Evolutionary conservation across 192 early-diverging fungal species (phyloP).

Genomic region (Rhizophagus sp.): DNA sequence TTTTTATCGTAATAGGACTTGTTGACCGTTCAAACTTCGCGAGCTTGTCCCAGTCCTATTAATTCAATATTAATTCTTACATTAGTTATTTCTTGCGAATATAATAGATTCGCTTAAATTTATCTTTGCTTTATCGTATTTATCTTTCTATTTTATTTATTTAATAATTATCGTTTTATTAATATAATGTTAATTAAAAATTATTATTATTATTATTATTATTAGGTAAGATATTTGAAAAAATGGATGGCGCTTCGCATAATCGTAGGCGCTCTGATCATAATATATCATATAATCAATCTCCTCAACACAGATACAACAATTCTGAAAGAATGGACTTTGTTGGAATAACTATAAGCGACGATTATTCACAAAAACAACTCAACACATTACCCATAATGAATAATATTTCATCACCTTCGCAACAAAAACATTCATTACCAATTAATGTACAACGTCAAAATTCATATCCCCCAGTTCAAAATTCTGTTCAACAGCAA

Average conservation of each 20-base stretch:
- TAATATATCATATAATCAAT: slow-evolving; percentile 8
- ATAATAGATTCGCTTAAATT: neutral
- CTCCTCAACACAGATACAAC: neutral
- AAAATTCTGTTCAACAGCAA: neutral
- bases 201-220: neutral
- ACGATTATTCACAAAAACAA: slow-evolving; percentile 27
- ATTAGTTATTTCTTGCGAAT: neutral
- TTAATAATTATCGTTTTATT: neutral
- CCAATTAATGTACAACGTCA: neutral
- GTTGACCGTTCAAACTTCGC: neutral
- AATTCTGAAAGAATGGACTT: slow-evolving; percentile 20
- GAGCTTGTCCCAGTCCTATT: neutral
- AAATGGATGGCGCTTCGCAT: slow-evolving; percentile 17
- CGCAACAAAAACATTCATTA: slow-evolving; percentile 1
- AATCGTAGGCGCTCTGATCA: neutral
- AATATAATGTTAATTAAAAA: neutral
- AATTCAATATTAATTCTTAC: neutral
- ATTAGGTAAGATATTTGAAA: neutral
- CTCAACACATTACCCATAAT: neutral
- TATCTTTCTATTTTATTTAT: neutral
- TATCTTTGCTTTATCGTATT: neutral
- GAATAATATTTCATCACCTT: neutral
- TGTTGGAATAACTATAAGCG: slow-evolving; percentile 30
- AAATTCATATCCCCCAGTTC: neutral
- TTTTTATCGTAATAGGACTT: neutral